These are phyloP conservation scores for Begonia fuchsioides DNA, from an alignment of 306 rosid genomes.

Conservation along the genomic window DNA sequence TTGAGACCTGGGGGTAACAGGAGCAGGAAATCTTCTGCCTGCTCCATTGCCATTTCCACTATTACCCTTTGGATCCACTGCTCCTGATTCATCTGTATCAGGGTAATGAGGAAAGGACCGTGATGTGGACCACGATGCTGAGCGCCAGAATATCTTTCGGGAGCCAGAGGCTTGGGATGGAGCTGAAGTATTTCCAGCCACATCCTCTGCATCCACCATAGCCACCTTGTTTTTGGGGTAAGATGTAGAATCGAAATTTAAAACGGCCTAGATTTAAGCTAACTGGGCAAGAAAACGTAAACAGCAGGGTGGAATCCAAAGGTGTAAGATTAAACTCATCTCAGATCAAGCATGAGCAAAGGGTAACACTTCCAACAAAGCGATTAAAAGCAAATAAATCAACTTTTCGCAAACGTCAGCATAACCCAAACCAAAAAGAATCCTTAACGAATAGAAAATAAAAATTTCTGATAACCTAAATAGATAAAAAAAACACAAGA, in stretches of 20 bases:
- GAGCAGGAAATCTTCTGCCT: constrained; percentile 52
- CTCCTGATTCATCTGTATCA: constrained; percentile 25
- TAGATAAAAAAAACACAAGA: too few relatives aligned
- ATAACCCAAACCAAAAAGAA: background rate
- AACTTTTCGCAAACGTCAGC: background rate
- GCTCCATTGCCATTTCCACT: constrained; percentile 22
- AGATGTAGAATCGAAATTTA: constrained; percentile 4
- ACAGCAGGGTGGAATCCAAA: constrained; percentile 16
- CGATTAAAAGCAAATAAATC: background rate
- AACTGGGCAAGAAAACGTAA: constrained; percentile 8
- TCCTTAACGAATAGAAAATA: too few relatives aligned
- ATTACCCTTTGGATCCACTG: constrained; percentile 38
- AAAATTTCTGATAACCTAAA: too few relatives aligned
- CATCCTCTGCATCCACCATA: constrained; percentile 83
- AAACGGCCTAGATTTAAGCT: constrained; percentile 9
- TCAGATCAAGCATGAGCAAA: constrained; percentile 20
- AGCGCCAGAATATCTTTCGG: constrained; percentile 76
- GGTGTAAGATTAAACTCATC: constrained; percentile 15
- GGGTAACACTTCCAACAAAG: constrained; percentile 8
- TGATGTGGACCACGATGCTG: constrained; percentile 85
- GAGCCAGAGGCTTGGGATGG: constrained; percentile 35
- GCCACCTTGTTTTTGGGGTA: constrained; percentile 20
- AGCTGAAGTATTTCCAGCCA: constrained; percentile 22
- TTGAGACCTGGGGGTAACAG: constrained; percentile 86
- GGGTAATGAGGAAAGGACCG: constrained; percentile 37